Conservation (phyloP, 495 filamentous ascomycete species). For the Cryomyces antarcticus region DNA sequence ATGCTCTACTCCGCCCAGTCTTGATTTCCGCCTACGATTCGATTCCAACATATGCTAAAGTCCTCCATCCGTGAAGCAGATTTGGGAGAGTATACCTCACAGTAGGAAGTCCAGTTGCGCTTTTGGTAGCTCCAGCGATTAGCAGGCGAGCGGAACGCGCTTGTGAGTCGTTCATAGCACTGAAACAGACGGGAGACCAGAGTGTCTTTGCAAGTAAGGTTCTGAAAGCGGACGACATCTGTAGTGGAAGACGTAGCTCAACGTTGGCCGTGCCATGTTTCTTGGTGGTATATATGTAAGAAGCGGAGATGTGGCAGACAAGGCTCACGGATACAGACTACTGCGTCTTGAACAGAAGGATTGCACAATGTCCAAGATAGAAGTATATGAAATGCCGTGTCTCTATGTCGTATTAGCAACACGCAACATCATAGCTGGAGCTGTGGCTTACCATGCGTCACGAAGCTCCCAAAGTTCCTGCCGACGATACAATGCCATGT, state of each 20-base stretch:
- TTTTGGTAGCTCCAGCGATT: too few species aligned
- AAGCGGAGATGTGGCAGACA: background rate
- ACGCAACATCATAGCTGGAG: background rate
- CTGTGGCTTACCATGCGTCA: slow-evolving; percentile 67
- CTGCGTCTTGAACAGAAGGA: slow-evolving; percentile 98
- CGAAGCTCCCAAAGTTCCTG: slow-evolving; percentile 96
- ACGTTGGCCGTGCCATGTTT: background rate
- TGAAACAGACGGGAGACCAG: background rate
- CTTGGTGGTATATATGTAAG: background rate
- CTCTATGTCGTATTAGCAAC: slow-evolving; percentile 30
- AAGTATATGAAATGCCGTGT: slow-evolving; percentile 99
- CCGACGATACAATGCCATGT: slow-evolving; percentile 99
- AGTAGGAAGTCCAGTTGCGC: too few species aligned
- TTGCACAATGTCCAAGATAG: slow-evolving; percentile 95
- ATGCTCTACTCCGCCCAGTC: too few species aligned
- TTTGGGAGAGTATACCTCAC: too few species aligned
- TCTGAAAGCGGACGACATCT: background rate
- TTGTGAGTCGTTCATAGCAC: background rate
- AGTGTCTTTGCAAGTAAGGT: background rate
- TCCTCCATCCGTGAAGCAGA: too few species aligned
- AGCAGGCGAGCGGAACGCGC: too few species aligned
- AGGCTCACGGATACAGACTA: slow-evolving; percentile 17
- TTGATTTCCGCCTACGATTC: too few species aligned
- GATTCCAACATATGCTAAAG: too few species aligned
- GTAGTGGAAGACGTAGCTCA: background rate